A percentile compares a stretch with the other conserved stretches of the same genome.
These are phyloP conservation scores for Xylona heveae DNA, from an alignment of 495 filamentous ascomycete genomes.

Conservation along the genomic window DNA sequence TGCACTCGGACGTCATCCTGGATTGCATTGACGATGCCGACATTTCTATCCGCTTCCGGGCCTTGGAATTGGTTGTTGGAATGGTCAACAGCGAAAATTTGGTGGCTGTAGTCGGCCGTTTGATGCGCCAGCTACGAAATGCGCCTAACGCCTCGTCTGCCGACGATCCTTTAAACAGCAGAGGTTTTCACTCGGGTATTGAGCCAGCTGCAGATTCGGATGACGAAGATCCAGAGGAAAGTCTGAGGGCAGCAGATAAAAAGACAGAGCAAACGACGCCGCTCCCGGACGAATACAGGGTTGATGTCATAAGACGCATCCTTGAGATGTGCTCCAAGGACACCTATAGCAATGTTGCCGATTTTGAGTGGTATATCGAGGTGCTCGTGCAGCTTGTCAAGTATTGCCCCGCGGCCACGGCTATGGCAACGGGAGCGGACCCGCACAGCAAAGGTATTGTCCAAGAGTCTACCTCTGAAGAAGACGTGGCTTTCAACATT, in stretches of 20 bases:
- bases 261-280: conserved; percentile 14
- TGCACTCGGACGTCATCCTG: conserved; percentile 89
- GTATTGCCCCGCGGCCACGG: conserved; percentile 29
- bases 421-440: conserved; percentile 8
- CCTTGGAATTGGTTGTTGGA: conserved; percentile 70
- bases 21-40: conserved; percentile 89
- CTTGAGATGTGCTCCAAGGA: conserved; percentile 80
- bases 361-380: conserved; percentile 95
- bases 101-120: conserved; percentile 57
- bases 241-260: conserved; percentile 14
- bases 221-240: conserved; percentile 32
- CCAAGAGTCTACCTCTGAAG: conserved; percentile 7
- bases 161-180: conserved; percentile 16
- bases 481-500: conserved; percentile 39
- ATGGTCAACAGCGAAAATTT: conserved; percentile 81
- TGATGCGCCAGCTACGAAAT: conserved; percentile 60
- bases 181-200: conserved; percentile 12
- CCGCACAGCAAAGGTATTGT: conserved; percentile 8
- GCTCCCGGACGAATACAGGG: conserved; percentile 63
- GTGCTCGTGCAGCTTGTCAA: conserved; percentile 62
- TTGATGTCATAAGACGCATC: conserved; percentile 58
- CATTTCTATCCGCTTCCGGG: conserved; percentile 87
- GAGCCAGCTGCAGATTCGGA: conserved; percentile 28
- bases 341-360: conserved; percentile 62
- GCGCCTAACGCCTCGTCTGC: conserved; percentile 19